Percentiles rank a stretch among this genome's conserved stretches.
Evolutionary conservation across 148 eudicot genomes (phyloP).

Genomic region (Rhododendron kiyosumense): DNA sequence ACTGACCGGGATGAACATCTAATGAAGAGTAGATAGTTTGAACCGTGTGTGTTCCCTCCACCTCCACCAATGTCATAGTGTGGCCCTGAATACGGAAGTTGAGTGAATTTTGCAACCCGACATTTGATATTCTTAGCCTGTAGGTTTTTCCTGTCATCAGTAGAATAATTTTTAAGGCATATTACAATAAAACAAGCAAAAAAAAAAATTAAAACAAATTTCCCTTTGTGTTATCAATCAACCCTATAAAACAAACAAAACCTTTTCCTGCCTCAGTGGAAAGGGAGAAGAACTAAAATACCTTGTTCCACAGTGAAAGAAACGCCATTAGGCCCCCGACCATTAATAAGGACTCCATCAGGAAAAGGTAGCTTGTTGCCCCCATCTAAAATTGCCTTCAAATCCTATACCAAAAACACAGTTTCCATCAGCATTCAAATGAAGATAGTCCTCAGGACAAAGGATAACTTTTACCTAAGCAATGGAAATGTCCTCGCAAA

Average conservation of each 20-base stretch:
- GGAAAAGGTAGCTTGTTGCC: constrained; percentile 74
- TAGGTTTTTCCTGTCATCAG: constrained; percentile 69
- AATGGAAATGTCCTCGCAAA: neutral
- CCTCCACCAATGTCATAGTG: constrained; percentile 82
- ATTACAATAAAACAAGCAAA: neutral
- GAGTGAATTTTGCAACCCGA: constrained; percentile 81
- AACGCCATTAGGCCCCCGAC: constrained; percentile 65
- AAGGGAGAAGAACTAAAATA: neutral
- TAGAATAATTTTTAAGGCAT: neutral
- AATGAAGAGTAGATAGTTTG: constrained; percentile 80
- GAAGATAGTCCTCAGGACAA: neutral
- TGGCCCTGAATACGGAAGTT: constrained; percentile 92
- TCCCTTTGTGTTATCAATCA: neutral
- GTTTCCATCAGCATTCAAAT: neutral
- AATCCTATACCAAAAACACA: constrained; percentile 31
- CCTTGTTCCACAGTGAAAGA: constrained; percentile 82
- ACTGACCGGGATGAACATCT: constrained; percentile 86
- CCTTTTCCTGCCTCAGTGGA: neutral
- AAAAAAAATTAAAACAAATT: neutral
- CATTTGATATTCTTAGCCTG: constrained; percentile 86
- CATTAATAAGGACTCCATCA: constrained; percentile 92
- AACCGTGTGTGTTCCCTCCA: constrained; percentile 91
- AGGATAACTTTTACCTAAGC: neutral
- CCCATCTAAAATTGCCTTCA: constrained; percentile 52
- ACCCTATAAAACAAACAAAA: neutral